Percentiles rank a stretch among this genome's conserved stretches.
Conservation (phyloP, 73 alveolate species). For the Paramecium caudatum region DNA sequence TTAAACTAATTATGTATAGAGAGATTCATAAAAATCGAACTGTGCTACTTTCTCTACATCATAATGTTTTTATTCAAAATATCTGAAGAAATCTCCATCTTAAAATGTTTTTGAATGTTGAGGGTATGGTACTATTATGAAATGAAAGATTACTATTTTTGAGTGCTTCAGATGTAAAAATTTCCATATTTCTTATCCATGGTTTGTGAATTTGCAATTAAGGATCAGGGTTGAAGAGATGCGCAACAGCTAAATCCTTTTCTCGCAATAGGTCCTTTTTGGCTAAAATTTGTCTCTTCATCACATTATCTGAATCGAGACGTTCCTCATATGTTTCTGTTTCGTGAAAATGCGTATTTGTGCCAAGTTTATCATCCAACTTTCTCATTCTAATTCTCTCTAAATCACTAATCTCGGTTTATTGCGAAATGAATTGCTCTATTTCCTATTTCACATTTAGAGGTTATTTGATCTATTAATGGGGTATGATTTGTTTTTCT, state of each 20-base stretch:
- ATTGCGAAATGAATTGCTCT: constrained; percentile 25
- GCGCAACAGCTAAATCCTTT: constrained; percentile 41
- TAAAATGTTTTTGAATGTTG: not conserved
- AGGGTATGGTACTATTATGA: constrained; percentile 14
- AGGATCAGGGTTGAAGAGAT: constrained; percentile 58
- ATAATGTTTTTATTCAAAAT: constrained; percentile 29
- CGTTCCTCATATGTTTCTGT: constrained; percentile 63
- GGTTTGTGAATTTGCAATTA: constrained; percentile 51
- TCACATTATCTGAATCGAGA: constrained; percentile 71
- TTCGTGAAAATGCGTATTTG: constrained; percentile 75
- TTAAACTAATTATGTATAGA: constrained; percentile 22
- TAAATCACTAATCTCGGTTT: constrained; percentile 70
- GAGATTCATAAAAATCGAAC: constrained; percentile 7
- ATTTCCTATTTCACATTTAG: constrained; percentile 66
- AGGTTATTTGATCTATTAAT: not conserved
- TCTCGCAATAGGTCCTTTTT: constrained; percentile 44
- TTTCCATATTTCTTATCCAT: constrained; percentile 36
- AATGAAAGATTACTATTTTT: not conserved
- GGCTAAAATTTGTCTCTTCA: constrained; percentile 69
- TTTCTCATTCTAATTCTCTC: constrained; percentile 72
- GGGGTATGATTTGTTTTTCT: constrained; percentile 43
- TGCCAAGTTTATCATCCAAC: constrained; percentile 68
- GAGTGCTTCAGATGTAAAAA: not conserved
- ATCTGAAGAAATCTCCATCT: constrained; percentile 61
- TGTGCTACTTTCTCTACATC: constrained; percentile 5